Base-by-base conservation (phyloP, 257 asterid species). In the Verbena officinalis region DNA sequence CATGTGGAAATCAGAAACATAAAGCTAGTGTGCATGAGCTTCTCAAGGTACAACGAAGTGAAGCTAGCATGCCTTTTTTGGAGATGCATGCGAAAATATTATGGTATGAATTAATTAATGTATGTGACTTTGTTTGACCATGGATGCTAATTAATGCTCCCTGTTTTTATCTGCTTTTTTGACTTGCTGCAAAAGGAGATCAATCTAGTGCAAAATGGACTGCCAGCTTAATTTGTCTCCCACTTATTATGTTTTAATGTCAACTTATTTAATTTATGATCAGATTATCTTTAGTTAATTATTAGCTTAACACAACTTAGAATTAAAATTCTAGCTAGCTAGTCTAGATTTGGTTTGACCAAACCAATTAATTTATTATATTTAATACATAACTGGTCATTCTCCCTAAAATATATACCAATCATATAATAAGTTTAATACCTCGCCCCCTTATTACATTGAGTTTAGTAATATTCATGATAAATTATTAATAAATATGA, bases 211-310 rank as follows among this genome's bases (percentile, higher is more conserved):
- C 83, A 74, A 57, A 58, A 20, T 62, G 77, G 80, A 55, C 59
- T 74, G 75, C 59, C 68, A n/a, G n/a, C n/a, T n/a, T n/a, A n/a
- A n/a, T 9, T 64, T 78, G 83, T 74, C 78, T 62, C 80, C 83
- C 83, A 78, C 79, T 78, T 39, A 67, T 46, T 67, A 45, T 58
- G 70, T 44, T 71, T 14, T 44, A 56, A 17, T 70, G 75, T 70
- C 75, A 70, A 70, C 75, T 45, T 44, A 36, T 49, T 10, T 51
- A 11, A 22, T 48, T 16, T n/a, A 1, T 11, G 9, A n/a, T n/a
- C n/a, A n/a, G n/a, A 13, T 17, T 27, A 27, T 2, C 33, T 56
- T 64, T 49, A n/a, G n/a, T n/a, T 14, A 2, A 27, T 49, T 1
- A 9, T 21, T 20, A 22, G 34, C 56, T 22, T 51, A 11, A 51